Conservation (phyloP, 176 grass and related monocot species). For the Aegilops sharonensis region DNA sequence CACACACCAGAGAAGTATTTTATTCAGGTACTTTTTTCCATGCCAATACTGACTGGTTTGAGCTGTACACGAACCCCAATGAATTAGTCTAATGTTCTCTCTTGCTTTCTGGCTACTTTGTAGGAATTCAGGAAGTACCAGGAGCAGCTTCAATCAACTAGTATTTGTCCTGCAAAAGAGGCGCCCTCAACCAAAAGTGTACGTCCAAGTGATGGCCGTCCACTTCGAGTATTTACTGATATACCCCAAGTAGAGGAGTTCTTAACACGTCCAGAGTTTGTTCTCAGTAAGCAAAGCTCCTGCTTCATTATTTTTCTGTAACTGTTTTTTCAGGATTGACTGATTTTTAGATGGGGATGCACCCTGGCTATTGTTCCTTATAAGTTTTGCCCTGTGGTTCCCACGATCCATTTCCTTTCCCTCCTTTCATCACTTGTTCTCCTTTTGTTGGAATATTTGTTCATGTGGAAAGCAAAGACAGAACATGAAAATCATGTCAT, state of each 20-base stretch:
- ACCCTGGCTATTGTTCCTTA: neutral
- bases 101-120: neutral
- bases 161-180: conserved; percentile 31
- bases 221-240: conserved; percentile 81
- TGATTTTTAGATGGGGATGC: neutral
- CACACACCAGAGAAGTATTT: conserved; percentile 93
- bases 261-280: conserved; percentile 81
- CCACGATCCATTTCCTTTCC: conserved; percentile 2
- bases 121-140: conserved; percentile 79
- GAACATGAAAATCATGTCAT: neutral
- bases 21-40: conserved; percentile 57
- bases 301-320: neutral
- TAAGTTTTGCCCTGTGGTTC: neutral
- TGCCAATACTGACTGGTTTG: neutral
- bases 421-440: neutral
- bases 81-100: conserved; percentile 15
- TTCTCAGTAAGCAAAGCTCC: conserved; percentile 68
- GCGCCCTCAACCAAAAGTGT: conserved; percentile 39
- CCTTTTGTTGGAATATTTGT: neutral
- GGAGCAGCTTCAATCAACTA: conserved; percentile 69
- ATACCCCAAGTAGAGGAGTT: conserved; percentile 88
- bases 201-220: conserved; percentile 50
- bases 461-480: neutral
- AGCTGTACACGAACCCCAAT: neutral
- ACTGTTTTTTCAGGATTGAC: neutral